Base-by-base conservation (phyloP, 768 basidiomycete species). In the Suillus americanus region DNA sequence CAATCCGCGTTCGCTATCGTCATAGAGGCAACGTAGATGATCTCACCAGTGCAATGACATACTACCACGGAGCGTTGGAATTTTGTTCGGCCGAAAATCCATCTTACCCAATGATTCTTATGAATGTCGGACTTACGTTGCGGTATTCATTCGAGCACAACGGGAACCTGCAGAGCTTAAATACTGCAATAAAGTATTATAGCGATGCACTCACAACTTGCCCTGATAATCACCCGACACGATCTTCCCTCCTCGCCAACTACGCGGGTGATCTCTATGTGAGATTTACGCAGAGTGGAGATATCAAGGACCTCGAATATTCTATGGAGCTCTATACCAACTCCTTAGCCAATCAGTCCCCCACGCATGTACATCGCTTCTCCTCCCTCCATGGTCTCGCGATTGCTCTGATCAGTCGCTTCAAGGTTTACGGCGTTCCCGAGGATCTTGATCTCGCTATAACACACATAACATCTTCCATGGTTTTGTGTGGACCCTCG, bases 1-100 rank as follows among this genome's bases (percentile, higher is more conserved):
- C 69, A 0, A 63, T 76, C 30, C 57, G 64, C 25, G 6, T 38
- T 64, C 72, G 64, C 28, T 79, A 71, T 66, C 70, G 73, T 40
- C 33, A 61, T 18, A 64, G 71, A 5, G 70, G 74, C 3, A 62
- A 69, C 14, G 45, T 64, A 23, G 62, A 65, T 55, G 74, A 78
- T 61, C 40, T 79, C 37, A 67, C 77, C 51, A 62, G 28, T 43
- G 62, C 73, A 50, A 53, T 28, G 5, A 46, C 37, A 38, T 10
- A 67, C 41, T 63, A 62, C 43, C 41, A 25, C 13, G 61, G 64
- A 54, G 73, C 73, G 3, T 50, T 75, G 30, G 55, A 64, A 53
- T 38, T 73, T 48, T 61, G 53, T 25, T 60, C 70, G 45, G 68
- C 70, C 2, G 67, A 67, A 30, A 62, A 66, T 38, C 50, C 63